Conservation (phyloP, 352 stramenopile species). For the Globisporangium radiosum region DNA sequence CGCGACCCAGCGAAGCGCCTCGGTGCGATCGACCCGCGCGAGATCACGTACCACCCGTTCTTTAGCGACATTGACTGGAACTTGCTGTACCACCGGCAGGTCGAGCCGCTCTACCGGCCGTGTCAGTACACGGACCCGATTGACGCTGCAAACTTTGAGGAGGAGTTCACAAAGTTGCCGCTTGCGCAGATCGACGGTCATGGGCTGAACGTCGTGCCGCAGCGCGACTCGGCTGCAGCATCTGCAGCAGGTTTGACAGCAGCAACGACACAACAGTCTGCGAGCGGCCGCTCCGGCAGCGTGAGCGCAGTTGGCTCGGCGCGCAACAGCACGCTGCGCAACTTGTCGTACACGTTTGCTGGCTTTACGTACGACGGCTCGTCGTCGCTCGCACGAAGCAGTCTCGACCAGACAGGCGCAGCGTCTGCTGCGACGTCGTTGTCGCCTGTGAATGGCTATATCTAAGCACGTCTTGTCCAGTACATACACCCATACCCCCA, state of each 20-base stretch:
- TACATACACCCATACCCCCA: too few relatives aligned
- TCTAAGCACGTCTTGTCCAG: constrained; percentile 8
- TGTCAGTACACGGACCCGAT: constrained; percentile 82
- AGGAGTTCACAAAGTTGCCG: constrained; percentile 77
- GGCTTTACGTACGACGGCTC: constrained; percentile 81
- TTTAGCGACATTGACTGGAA: constrained; percentile 82
- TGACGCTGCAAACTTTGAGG: constrained; percentile 79
- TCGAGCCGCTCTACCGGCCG: constrained; percentile 73
- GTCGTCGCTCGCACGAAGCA: constrained; percentile 37
- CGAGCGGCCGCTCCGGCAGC: constrained; percentile 11
- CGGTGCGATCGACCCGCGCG: constrained; percentile 69
- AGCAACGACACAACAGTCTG: not conserved
- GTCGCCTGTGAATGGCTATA: constrained; percentile 18
- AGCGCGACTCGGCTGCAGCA: constrained; percentile 19
- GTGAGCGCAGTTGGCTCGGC: constrained; percentile 27
- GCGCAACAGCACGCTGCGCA: constrained; percentile 61
- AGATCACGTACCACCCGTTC: constrained; percentile 81
- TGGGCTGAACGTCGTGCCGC: constrained; percentile 52
- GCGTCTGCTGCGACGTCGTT: constrained; percentile 5
- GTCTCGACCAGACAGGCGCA: constrained; percentile 21
- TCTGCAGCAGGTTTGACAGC: constrained; percentile 3
- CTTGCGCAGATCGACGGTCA: constrained; percentile 62
- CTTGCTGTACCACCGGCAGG: constrained; percentile 61
- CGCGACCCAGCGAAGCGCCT: constrained; percentile 91
- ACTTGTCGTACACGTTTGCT: constrained; percentile 82